A percentile compares a stretch with the other conserved stretches of the same genome.
These are phyloP conservation scores for Debaryomyces subglobosus DNA, from an alignment of 1,139 yeast species.

Conservation along the genomic window DNA sequence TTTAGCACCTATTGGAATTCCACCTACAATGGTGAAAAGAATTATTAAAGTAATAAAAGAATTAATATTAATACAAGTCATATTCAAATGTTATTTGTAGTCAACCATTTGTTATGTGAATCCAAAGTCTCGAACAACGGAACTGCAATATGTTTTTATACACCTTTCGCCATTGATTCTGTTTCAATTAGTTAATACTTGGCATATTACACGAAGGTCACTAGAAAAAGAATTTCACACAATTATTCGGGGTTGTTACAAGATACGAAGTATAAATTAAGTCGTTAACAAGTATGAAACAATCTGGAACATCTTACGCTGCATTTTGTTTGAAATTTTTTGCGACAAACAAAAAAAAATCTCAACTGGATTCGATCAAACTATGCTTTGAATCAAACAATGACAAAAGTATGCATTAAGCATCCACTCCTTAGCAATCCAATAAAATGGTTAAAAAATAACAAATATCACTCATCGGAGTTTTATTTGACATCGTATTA, in stretches of 20 bases:
- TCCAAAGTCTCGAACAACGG: neutral
- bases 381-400: neutral
- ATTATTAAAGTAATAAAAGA: neutral
- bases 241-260: neutral
- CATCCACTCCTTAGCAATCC: slow-evolving; percentile 33
- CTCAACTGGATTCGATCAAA: neutral
- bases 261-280: neutral
- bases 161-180: neutral
- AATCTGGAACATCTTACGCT: neutral
- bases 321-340: neutral
- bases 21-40: neutral
- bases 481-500: slow-evolving; percentile 19
- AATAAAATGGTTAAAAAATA: slow-evolving; percentile 23
- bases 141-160: neutral
- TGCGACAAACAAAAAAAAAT: neutral
- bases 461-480: slow-evolving; percentile 21
- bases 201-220: neutral
- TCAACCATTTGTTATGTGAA: neutral
- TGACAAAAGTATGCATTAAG: slow-evolving; percentile 10
- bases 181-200: neutral
- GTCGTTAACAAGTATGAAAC: neutral
- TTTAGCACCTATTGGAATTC: slow-evolving; percentile 2
- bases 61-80: neutral
- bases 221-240: neutral
- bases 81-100: neutral